Base-by-base conservation (phyloP, 441 rosid species). In the Adansonia gregorii region DNA sequence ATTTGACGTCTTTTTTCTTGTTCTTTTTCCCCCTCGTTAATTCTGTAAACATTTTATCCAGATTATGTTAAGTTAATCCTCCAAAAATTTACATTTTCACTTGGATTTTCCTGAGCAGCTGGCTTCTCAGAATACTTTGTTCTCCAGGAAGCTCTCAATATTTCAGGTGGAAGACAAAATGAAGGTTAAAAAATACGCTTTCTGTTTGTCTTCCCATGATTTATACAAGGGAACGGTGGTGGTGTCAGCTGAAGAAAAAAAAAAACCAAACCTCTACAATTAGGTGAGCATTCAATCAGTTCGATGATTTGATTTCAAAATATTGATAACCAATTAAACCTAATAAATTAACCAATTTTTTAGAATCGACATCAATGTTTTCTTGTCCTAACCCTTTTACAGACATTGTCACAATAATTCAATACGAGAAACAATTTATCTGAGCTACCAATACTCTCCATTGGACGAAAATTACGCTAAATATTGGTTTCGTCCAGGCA, bases 111-210 rank as follows among this genome's bases (percentile, higher is more conserved):
- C 9, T 56, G 54, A 51, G 24, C 24, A 22, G 73, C 41, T 24
- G 51, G 73, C 73, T 48, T 56, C 39, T 10, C 48, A 54, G 27
- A 35, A 54, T 52, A 39, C 63, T 71, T 51, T 14, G 73, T 7
- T 49, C 8, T 14, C 45, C 1, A 48, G 24, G 15, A 68, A 56
- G 24, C 55, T 51, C 59, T 15, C 15, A 15, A 27, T 52, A 52
- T 9, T 72, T 54, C 52, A 27, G 22, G 45, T 31, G n/a, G 20
- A 51, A 24, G 43, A 70, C 74, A 51, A 51, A 55, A 10, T 4
- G 4, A 39, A 69, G 64, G 27, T 6, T 52, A 20, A 27, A 71
- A 35, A 71, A 71, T 43, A 65, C 20, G 12, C 19, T 1, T 8
- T 39, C 15, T 61, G 49, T 14, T 64, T 5, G 48, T 39, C 72